These are phyloP conservation scores for Paraphoma chrysanthemicola DNA, from an alignment of 2,329 filamentous ascomycete genomes.

Conservation along the genomic window DNA sequence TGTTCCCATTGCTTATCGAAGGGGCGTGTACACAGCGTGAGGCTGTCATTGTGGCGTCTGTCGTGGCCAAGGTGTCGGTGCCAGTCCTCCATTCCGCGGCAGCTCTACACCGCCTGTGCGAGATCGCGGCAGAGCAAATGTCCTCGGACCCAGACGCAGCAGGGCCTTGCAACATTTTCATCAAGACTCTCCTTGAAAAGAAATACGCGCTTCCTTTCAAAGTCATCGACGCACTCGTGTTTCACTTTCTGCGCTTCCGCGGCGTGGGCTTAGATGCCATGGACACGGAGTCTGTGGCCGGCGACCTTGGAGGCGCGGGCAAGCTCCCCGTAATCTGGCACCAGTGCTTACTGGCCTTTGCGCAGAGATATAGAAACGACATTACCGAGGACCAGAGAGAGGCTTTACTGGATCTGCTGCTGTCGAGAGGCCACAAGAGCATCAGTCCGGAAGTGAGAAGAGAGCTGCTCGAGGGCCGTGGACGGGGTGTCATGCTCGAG, in stretches of 20 bases:
- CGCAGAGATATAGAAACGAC: constrained; percentile 92
- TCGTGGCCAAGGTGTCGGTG: constrained; percentile 83
- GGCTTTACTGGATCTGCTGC: constrained; percentile 83
- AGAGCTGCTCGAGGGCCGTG: constrained; percentile 86
- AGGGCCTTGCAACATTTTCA: constrained; percentile 93
- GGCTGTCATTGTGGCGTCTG: constrained; percentile 87
- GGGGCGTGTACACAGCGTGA: constrained; percentile 92
- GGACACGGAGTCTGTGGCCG: constrained; percentile 45
- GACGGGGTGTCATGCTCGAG: constrained; percentile 76
- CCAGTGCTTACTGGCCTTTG: constrained; percentile 89
- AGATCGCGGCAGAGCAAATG: constrained; percentile 91
- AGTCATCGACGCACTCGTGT: constrained; percentile 91
- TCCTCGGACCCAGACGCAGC: constrained; percentile 83
- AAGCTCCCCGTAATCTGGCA: constrained; percentile 96
- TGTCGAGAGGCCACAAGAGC: constrained; percentile 82
- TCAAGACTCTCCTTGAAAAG: constrained; percentile 91
- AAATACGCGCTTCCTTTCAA: constrained; percentile 96
- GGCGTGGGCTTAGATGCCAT: constrained; percentile 68
- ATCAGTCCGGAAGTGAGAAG: constrained; percentile 92
- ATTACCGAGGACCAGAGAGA: constrained; percentile 96
- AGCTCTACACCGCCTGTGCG: constrained; percentile 88
- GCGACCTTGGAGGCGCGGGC: constrained; percentile 55
- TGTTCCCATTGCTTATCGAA: constrained; percentile 86
- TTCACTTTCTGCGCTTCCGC: constrained; percentile 93
- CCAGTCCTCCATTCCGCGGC: constrained; percentile 92